Base-by-base conservation (phyloP, 129 eudicot species). In the Helianthus tuberosus region DNA sequence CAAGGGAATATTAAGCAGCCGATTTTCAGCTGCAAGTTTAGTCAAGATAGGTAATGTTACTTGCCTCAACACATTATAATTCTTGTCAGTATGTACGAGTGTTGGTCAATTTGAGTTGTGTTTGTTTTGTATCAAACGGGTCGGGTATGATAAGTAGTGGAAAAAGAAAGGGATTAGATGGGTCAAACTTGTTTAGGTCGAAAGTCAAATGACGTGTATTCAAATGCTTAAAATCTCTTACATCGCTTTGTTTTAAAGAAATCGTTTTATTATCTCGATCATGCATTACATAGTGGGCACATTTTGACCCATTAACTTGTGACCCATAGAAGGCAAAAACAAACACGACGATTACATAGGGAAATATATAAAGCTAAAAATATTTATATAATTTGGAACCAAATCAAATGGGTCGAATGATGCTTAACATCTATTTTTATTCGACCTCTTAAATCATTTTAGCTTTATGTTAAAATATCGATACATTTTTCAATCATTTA, bases 1-100 rank as follows among this genome's bases (percentile, higher is more conserved):
- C 98, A 89, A 72, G 98, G 98, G 50, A 83, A 64, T 48, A 81
- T 83, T 61, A 87, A 81, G 82, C 98, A 92, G 77, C 98, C 98
- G 10, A 89, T 92, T 61, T 89, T 92, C 85, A 92, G 96, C 68
- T 89, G 98, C 94, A 87, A 92, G 86, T 92, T 92, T 80, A 87
- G 89, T 81, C 92, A 73, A 77, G 97, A 91, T 89, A 91, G 97
- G 97, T 89, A 66, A 80, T 46, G 29, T 64, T 62, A 52, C 25
- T 51, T 32, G 52, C 70, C 13, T 9, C 0, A 13, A 44, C 44
- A 32, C 17, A 2, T 27, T 73, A 32, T 29, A 32, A 51, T 49
- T 8, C 10, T 27, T 12, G 15, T 25, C 20, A 16, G n/a, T 10
- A 13, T 3, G 5, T 68, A 2, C 0, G 5, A 12, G 1, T 5